Evolutionary conservation across 768 basidiomycete genomes (phyloP).

Genomic region (Mycena pura): DNA sequence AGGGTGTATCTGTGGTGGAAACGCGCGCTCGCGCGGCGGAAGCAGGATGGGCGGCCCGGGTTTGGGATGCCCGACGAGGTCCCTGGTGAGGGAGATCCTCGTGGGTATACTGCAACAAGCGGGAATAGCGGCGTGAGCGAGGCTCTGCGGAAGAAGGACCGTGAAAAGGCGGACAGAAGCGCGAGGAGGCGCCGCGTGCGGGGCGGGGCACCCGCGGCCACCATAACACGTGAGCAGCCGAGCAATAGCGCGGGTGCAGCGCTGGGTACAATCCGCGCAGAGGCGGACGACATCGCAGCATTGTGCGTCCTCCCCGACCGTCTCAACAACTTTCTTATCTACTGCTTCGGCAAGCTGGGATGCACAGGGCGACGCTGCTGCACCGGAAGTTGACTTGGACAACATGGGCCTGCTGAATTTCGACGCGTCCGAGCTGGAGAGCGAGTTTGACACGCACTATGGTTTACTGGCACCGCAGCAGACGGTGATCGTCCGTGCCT

Average conservation of each 20-base stretch:
- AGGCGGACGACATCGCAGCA: constrained; percentile 60
- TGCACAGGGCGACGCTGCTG: constrained; percentile 37
- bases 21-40: constrained; percentile 50
- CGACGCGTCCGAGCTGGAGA: constrained; percentile 44
- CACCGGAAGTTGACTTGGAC: constrained; percentile 35
- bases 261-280: constrained; percentile 47
- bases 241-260: constrained; percentile 24
- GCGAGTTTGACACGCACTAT: constrained; percentile 78
- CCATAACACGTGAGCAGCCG: constrained; percentile 14
- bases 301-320: constrained; percentile 61
- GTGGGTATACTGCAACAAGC: constrained; percentile 33
- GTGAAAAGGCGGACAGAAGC: constrained; percentile 60
- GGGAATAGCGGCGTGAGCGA: constrained; percentile 61
- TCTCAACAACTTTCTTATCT: no score
- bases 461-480: constrained; percentile 81
- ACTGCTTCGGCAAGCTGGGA: constrained; percentile 41
- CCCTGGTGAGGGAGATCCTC: constrained; percentile 32
- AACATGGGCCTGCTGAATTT: constrained; percentile 43
- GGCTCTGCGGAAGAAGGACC: constrained; percentile 80
- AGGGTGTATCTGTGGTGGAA: constrained; percentile 85
- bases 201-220: constrained; percentile 65
- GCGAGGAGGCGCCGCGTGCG: constrained; percentile 76
- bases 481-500: constrained; percentile 85
- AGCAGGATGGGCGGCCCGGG: constrained; percentile 40
- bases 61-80: constrained; percentile 34